Evolutionary conservation across 352 stramenopile species (phyloP).

Genomic region (Pythium biforme): DNA sequence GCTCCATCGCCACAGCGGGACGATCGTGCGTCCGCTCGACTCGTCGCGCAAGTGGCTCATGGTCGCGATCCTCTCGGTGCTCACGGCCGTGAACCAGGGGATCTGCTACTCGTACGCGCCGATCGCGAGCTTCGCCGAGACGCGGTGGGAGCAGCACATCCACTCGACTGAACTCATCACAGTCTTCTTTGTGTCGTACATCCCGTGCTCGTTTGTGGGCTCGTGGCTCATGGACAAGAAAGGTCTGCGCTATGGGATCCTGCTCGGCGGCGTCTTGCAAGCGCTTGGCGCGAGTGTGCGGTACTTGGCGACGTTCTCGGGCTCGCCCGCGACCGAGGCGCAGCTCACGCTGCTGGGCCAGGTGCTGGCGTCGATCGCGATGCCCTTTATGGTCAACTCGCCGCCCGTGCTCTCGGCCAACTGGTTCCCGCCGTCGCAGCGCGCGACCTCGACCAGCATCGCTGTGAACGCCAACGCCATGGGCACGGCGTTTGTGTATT

Average conservation of each 20-base stretch:
- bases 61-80: conserved; percentile 59
- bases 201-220: conserved; percentile 73
- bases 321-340: conserved; percentile 23
- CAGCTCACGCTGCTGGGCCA: conserved; percentile 50
- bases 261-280: conserved; percentile 52
- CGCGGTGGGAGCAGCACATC: conserved; percentile 50
- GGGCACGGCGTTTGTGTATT: conserved; percentile 59
- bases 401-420: conserved; percentile 63
- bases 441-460: conserved; percentile 62
- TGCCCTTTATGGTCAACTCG: conserved; percentile 82
- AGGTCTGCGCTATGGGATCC: conserved; percentile 56
- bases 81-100: conserved; percentile 67
- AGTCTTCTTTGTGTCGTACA: conserved; percentile 79
- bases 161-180: conserved; percentile 77
- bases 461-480: conserved; percentile 73
- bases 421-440: conserved; percentile 63
- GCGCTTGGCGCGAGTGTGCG: conserved; percentile 45
- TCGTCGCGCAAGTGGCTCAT: conserved; percentile 60
- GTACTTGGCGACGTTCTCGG: conserved; percentile 37
- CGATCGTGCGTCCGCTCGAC: conserved; percentile 9
- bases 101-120: conserved; percentile 82
- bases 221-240: conserved; percentile 85
- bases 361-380: conserved; percentile 56
- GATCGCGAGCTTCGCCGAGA: conserved; percentile 63
- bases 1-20: too few species aligned